Conservation (phyloP, 495 filamentous ascomycete species). For the Penicillium arizonense region DNA sequence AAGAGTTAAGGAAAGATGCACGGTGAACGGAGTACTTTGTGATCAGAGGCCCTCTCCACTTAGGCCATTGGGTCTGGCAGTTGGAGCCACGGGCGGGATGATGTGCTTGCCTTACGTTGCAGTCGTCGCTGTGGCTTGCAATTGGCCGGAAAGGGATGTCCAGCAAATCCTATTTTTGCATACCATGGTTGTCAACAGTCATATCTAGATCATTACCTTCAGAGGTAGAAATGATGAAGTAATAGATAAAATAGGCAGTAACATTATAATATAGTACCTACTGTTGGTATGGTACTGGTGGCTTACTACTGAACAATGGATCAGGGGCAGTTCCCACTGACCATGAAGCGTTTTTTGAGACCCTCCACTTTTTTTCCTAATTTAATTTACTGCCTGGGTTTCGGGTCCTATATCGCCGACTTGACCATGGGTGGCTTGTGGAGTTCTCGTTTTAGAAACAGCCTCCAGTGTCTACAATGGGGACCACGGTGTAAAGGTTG, state of each 20-base stretch:
- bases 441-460: slow-evolving; percentile 1
- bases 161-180: too few species aligned
- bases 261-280: too few species aligned
- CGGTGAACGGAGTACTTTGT: background rate
- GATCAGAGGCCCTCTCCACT: slow-evolving; percentile 18
- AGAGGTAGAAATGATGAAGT: too few species aligned
- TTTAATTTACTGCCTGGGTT: slow-evolving; percentile 6
- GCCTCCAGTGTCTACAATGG: background rate
- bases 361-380: slow-evolving; percentile 5
- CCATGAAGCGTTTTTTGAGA: background rate
- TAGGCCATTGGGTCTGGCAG: slow-evolving; percentile 31
- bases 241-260: too few species aligned
- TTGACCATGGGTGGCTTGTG: background rate
- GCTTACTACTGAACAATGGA: background rate
- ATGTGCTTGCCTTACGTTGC: slow-evolving; percentile 27
- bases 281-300: too few species aligned
- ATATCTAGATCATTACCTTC: too few species aligned
- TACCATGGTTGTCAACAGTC: background rate
- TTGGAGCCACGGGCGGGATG: slow-evolving; percentile 34
- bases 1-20: background rate
- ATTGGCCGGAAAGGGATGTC: slow-evolving; percentile 16
- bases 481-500: background rate
- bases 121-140: background rate
- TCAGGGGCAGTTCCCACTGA: slow-evolving; percentile 2
- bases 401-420: slow-evolving; percentile 3